phyloP scores from a whole-genome alignment of 208 protist genomes.

The Balamuthia mandrillaris region DNA sequence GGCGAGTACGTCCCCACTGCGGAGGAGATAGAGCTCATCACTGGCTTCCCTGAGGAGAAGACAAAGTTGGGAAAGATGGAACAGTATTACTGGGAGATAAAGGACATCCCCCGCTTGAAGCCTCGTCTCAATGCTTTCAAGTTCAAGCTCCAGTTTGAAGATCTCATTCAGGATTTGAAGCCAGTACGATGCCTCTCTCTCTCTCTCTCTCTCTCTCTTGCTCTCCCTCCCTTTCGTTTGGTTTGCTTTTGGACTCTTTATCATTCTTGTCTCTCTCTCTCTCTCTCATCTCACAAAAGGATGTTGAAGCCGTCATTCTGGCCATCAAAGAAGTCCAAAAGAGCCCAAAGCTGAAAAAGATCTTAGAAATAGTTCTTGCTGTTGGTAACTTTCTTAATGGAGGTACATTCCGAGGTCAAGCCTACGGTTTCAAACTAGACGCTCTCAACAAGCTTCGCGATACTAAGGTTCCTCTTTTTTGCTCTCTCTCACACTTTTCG shows the following conservation, averaged over 20 bases:
- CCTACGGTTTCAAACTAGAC: conserved; percentile 53
- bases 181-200: conserved; percentile 21
- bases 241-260: too few species aligned
- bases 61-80: conserved; percentile 45
- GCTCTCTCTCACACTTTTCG: not conserved
- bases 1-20: conserved; percentile 16
- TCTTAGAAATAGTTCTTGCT: conserved; percentile 40
- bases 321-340: conserved; percentile 22
- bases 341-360: not conserved
- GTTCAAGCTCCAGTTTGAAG: conserved; percentile 43
- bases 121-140: conserved; percentile 28
- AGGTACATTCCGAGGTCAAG: conserved; percentile 31
- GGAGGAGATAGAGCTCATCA: conserved; percentile 26
- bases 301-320: not conserved
- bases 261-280: too few species aligned
- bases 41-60: conserved; percentile 24
- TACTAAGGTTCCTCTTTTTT: not conserved
- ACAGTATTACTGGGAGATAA: conserved; percentile 44
- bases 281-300: not conserved
- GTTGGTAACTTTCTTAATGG: conserved; percentile 54
- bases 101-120: conserved; percentile 23
- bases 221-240: too few species aligned
- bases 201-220: not conserved
- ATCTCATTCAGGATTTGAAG: conserved; percentile 3
- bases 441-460: conserved; percentile 45